phyloP scores from a whole-genome alignment of 768 basidiomycete species.

The Suillus ampliporus region DNA sequence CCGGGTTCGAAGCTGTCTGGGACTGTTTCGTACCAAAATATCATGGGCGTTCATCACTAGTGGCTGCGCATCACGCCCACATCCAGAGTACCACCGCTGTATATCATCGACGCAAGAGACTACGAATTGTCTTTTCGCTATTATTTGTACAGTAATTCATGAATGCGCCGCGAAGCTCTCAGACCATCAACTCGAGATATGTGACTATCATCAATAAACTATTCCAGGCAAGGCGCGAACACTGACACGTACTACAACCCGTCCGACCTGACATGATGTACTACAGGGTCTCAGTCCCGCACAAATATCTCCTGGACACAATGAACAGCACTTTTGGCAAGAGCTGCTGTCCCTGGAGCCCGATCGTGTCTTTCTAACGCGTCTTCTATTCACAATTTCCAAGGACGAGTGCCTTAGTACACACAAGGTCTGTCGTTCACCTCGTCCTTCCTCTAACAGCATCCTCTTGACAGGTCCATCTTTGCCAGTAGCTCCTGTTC shows the following conservation, averaged over 20 bases:
- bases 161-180: slow-evolving; percentile 19
- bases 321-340: slow-evolving; percentile 55
- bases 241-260: neutral
- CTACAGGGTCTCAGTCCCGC: slow-evolving; percentile 47
- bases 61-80: slow-evolving; percentile 4
- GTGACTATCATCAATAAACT: slow-evolving; percentile 53
- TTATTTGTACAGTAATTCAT: slow-evolving; percentile 21
- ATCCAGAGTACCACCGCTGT: neutral
- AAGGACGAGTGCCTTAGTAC: slow-evolving; percentile 56
- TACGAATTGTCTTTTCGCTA: neutral
- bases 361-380: slow-evolving; percentile 51
- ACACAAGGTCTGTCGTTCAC: slow-evolving; percentile 51
- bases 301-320: slow-evolving; percentile 50
- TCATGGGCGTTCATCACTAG: neutral
- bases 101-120: neutral
- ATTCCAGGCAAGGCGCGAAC: slow-evolving; percentile 42
- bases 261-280: slow-evolving; percentile 8
- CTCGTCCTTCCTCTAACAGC: neutral
- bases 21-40: neutral
- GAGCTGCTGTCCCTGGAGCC: slow-evolving; percentile 58
- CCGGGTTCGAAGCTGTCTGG: too few relatives aligned
- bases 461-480: slow-evolving; percentile 14
- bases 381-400: slow-evolving; percentile 44
- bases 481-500: slow-evolving; percentile 54
- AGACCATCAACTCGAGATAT: slow-evolving; percentile 51